Evolutionary conservation across 1,139 yeast species (phyloP), one percentile per base, ranked within the genome.

Genomic region (Suhomyces wounanorum): DNA sequence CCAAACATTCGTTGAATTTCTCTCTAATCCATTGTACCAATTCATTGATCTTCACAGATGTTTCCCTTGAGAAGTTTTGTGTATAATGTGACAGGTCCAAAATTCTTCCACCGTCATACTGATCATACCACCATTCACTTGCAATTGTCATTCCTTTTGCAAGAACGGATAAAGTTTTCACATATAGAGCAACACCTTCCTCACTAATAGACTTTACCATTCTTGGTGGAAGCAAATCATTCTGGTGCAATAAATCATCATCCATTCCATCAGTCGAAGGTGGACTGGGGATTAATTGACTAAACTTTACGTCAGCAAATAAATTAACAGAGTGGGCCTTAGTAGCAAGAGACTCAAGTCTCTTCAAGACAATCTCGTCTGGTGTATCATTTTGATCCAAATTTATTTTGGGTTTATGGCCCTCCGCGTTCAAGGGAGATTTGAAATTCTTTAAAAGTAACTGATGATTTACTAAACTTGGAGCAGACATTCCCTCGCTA

Each of bases 11-110:
- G 67, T 94, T 94, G 69, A 91, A 94, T 55, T 85, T 82, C 52
- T 87, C 92, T 54, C 98, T 79, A 9, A 89, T 84, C 97, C 97
- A 91, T 68, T 94, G 97, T 8, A 94, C 97, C 48, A 89, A 74
- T 50, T 87, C 86, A 63, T 89, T 89, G 59, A 94, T 77, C 52
- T 83, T 80, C 3, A 70, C 62, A 1, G 77, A 67, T 2, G 57
- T 55, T 21, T 63, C 66, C 11, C 62, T 47, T 46, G 31, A 36
- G 13, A 25, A 13, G n/a, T 21, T 26, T 13, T 16, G 55, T 54
- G 31, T n/a, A 8, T 8, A 10, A 30, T 16, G 30, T 8, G 21
- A 3, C 14, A 16, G 26, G 2, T 37, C 23, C 13, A 17, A 16
- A n/a, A 33, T 3, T 18, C 25, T 42, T 8, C 35, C 44, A 8